Evolutionary conservation across 139 green algal genomes (phyloP), one percentile per base, ranked within the genome.

Genomic region (Chlamydomonas sp.): DNA sequence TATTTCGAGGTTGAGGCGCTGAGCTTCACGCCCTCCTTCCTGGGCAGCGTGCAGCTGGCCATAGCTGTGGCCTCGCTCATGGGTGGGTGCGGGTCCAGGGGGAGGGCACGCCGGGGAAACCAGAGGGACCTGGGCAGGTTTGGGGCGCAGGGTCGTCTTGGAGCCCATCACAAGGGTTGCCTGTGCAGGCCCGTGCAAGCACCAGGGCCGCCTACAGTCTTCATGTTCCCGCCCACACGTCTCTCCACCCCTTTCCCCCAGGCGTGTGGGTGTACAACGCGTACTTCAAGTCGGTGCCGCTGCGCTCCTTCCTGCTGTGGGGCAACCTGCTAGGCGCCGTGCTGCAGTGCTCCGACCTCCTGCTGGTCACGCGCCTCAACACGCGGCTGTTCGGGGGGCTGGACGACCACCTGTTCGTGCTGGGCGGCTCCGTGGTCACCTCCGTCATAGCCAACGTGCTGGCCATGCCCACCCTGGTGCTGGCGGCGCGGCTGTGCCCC

Each of bases 381-480:
- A 84, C 63, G 64, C 59, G 88, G 73, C 14, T 57, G 75, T 4
- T 5, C 0, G 57, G 2, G 74, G 7, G 49, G 1, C 94, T 98
- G 14, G 91, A 83, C 74, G 90, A 98, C 91, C 83, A 97, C 79
- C 72, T 94, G 14, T 98, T 98, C 89, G 93, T 95, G 63, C 82
- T 98, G 86, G 94, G 91, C 2, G 96, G 98, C 90, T 93, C 90
- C 10, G 88, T 97, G 6, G 86, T 98, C 62, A 93, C 98, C n/a
- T 96, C 94, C 16, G 95, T 97, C 64, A 92, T 98, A 10, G 96
- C 94, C 3, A 92, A 95, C 87, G 92, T 98, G 5, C 90, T 91
- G 31, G 98, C 97, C 91, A 97, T 98, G 96, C 96, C 96, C 18
- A 90, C 97, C 2, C 92, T 98, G n/a, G 96, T 98, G 58, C 90